A percentile compares a stretch with the other conserved stretches of the same genome.
phyloP scores from a whole-genome alignment of 805 yeast species.

The Yarrowia divulgata region DNA sequence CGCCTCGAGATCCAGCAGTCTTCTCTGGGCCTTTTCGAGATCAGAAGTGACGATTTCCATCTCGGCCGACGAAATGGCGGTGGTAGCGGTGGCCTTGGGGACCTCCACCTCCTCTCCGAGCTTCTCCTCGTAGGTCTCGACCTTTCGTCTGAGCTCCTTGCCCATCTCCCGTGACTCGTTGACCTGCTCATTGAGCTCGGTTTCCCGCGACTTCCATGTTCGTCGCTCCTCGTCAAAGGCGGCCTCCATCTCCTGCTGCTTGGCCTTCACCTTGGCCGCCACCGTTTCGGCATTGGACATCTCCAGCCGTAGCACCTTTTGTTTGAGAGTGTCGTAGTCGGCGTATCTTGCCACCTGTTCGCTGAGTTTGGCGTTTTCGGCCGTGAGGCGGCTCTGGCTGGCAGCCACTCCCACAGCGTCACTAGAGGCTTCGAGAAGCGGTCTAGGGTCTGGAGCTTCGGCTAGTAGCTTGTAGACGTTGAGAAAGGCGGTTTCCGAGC shows the following conservation, averaged over 20 bases:
- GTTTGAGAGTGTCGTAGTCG: conserved; percentile 79
- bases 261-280: conserved; percentile 64
- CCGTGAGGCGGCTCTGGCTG: conserved; percentile 60
- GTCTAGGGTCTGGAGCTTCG: conserved; percentile 93
- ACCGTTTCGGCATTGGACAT: conserved; percentile 64
- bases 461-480: conserved; percentile 76
- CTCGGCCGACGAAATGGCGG: conserved; percentile 49
- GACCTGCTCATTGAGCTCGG: conserved; percentile 59
- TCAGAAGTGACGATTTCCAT: conserved; percentile 76
- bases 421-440: conserved; percentile 72
- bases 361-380: conserved; percentile 56
- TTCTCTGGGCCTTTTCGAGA: conserved; percentile 70
- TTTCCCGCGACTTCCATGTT: conserved; percentile 69
- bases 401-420: conserved; percentile 65
- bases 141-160: conserved; percentile 68
- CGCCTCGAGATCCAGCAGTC: conserved; percentile 73
- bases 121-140: conserved; percentile 70
- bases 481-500: conserved; percentile 74
- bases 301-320: conserved; percentile 66
- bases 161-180: conserved; percentile 61
- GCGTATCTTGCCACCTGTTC: conserved; percentile 69
- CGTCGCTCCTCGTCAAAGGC: conserved; percentile 74
- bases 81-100: background rate
- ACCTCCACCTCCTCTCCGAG: conserved; percentile 42
- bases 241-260: conserved; percentile 75